Conservation (phyloP, 495 filamentous ascomycete species). For the Cercophora scortea region DNA sequence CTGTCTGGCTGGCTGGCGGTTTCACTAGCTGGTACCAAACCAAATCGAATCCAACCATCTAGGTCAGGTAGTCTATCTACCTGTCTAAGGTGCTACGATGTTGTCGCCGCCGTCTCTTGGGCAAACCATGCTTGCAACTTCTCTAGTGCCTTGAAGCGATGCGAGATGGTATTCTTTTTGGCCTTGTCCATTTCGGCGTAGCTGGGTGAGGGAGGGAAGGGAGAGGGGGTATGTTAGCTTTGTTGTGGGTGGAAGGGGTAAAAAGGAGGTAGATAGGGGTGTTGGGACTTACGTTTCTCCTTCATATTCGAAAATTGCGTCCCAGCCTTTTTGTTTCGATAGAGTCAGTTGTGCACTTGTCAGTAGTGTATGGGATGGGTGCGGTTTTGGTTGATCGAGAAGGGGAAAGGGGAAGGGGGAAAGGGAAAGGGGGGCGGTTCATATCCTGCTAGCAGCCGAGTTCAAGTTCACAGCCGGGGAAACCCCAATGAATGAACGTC, state of each 20-base stretch:
- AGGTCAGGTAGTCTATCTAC: neutral
- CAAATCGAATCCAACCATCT: neutral
- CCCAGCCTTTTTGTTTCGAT: conserved; percentile 59
- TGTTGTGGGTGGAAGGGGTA: neutral
- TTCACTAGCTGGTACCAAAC: neutral
- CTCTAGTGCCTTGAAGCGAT: conserved; percentile 75
- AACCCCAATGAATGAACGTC: too few relatives aligned
- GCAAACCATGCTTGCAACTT: conserved; percentile 82
- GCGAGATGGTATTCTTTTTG: conserved; percentile 89
- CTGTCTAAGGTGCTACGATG: conserved; percentile 4
- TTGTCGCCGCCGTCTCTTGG: conserved; percentile 34
- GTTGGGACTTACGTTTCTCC: conserved; percentile 63
- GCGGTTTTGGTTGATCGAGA: too few relatives aligned
- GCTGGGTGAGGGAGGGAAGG: conserved; percentile 21
- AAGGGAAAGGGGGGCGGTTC: too few relatives aligned
- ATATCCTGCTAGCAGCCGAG: too few relatives aligned
- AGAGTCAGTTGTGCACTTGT: too few relatives aligned
- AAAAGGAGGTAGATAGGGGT: conserved; percentile 1
- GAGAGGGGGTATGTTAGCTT: neutral
- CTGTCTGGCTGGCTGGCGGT: neutral
- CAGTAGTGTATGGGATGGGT: too few relatives aligned
- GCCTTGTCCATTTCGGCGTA: conserved; percentile 93
- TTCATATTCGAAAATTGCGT: conserved; percentile 91
- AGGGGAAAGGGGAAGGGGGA: too few relatives aligned
- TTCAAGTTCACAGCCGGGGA: too few relatives aligned